A percentile compares a stretch with the other conserved stretches of the same genome.
These are phyloP conservation scores for Thelephora aurantiotincta DNA, from an alignment of 768 basidiomycete genomes.

Conservation along the genomic window DNA sequence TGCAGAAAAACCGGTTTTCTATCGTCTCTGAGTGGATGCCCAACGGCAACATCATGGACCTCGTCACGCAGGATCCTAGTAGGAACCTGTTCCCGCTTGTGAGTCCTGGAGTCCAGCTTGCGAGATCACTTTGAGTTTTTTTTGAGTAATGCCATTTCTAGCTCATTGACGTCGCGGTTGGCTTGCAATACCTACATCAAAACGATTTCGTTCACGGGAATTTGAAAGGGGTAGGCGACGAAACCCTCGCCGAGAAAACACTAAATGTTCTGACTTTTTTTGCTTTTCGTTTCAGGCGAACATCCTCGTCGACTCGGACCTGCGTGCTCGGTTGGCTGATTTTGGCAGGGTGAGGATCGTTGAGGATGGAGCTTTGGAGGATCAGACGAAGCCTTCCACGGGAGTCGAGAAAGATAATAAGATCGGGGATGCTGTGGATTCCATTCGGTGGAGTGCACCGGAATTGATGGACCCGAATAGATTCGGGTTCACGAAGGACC, in stretches of 20 bases:
- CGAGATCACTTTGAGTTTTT: no score
- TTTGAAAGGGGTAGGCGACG: slow-evolving; percentile 4
- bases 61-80: neutral
- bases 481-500: no score
- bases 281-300: slow-evolving; percentile 1
- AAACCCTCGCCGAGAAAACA: no score
- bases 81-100: no score
- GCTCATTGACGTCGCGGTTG: neutral
- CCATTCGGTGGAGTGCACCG: no score
- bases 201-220: slow-evolving; percentile 2
- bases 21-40: slow-evolving; percentile 7
- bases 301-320: neutral
- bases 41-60: slow-evolving; percentile 2
- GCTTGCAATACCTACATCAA: slow-evolving; percentile 1
- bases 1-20: neutral
- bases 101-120: no score
- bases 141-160: neutral
- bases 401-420: neutral
- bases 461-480: no score
- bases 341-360: slow-evolving; percentile 1
- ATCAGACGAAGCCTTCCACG: neutral
- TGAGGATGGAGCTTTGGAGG: slow-evolving; percentile 1
- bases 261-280: neutral
- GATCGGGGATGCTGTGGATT: slow-evolving; percentile 1
- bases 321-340: slow-evolving; percentile 1